A percentile compares a stretch with the other conserved stretches of the same genome.
phyloP scores from a whole-genome alignment of 176 grass and related monocot genomes.

The Echinochloa phyllopogon region DNA sequence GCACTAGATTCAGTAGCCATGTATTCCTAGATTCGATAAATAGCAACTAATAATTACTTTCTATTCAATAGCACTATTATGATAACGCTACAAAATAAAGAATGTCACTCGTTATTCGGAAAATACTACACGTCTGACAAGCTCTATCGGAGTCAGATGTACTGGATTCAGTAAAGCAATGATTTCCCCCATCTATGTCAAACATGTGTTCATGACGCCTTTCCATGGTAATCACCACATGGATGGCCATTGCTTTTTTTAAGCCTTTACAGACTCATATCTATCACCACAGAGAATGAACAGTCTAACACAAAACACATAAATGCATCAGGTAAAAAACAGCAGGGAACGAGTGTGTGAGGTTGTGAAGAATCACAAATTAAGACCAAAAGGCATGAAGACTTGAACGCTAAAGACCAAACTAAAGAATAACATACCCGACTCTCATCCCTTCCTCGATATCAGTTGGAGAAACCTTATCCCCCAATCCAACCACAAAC shows the following conservation, averaged over 20 bases:
- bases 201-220: not conserved
- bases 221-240: not conserved
- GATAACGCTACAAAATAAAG: not conserved
- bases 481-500: conserved; percentile 94
- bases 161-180: conserved; percentile 12
- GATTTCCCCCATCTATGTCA: not conserved
- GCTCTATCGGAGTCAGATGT: not conserved
- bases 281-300: not conserved
- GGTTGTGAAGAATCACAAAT: not conserved
- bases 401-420: not conserved
- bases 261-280: not conserved
- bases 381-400: conserved; percentile 2
- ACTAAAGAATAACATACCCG: conserved; percentile 57
- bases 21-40: not conserved
- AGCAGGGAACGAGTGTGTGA: not conserved
- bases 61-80: not conserved
- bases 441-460: conserved; percentile 98
- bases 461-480: conserved; percentile 95
- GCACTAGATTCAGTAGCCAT: too few species aligned
- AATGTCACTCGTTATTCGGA: not conserved
- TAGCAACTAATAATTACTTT: not conserved
- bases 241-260: not conserved
- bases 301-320: not conserved
- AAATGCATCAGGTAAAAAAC: conserved; percentile 1
- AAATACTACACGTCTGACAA: not conserved